phyloP scores from a whole-genome alignment of 441 rosid species.

The Euphorbia celastroides region DNA sequence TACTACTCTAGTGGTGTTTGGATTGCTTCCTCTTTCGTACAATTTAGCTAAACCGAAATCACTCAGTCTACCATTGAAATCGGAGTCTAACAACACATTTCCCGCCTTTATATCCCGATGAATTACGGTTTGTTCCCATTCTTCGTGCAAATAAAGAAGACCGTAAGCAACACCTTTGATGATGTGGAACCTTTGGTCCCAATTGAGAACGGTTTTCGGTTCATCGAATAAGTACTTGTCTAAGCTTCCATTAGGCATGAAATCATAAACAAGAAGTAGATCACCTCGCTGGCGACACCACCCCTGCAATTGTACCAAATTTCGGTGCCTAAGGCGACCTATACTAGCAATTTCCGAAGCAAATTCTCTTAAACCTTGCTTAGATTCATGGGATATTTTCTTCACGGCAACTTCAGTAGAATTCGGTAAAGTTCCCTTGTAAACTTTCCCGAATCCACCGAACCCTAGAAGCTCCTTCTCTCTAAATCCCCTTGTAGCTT shows the following conservation, averaged over 20 bases:
- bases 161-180: constrained; percentile 76
- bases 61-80: constrained; percentile 66
- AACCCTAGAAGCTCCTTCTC: constrained; percentile 67
- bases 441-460: constrained; percentile 86
- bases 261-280: constrained; percentile 72
- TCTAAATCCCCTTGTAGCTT: constrained; percentile 65
- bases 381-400: constrained; percentile 67
- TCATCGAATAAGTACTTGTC: constrained; percentile 68
- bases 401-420: constrained; percentile 67
- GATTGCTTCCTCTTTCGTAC: constrained; percentile 61
- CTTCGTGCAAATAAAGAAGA: constrained; percentile 81
- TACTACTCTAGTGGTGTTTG: constrained; percentile 68
- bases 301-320: constrained; percentile 77
- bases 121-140: constrained; percentile 81
- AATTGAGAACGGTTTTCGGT: constrained; percentile 45
- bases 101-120: constrained; percentile 87
- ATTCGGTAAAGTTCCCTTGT: constrained; percentile 55
- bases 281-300: constrained; percentile 66
- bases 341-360: constrained; percentile 68
- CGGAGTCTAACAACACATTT: constrained; percentile 65
- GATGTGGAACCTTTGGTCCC: constrained; percentile 80
- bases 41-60: constrained; percentile 86
- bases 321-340: constrained; percentile 84
- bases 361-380: constrained; percentile 74
- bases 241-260: constrained; percentile 83